These are phyloP conservation scores for Intubia oerlemansii DNA, from an alignment of 2,329 filamentous ascomycete species.

Conservation along the genomic window DNA sequence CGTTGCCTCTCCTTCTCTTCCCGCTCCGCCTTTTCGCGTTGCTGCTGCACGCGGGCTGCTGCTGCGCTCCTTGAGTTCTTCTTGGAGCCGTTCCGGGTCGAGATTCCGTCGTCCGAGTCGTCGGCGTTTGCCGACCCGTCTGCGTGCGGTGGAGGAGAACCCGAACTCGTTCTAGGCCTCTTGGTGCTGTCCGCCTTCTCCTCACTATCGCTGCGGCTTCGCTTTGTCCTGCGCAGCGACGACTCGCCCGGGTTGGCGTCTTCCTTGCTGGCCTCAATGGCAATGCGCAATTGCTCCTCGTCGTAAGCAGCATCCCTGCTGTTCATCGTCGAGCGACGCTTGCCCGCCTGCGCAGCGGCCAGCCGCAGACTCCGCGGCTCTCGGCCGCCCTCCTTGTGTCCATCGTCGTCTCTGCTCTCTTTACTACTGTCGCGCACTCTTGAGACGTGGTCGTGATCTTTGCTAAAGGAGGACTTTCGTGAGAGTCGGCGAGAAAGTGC, in stretches of 20 bases:
- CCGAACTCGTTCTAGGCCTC: conserved; percentile 64
- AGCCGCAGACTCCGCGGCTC: background rate
- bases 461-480: conserved; percentile 41
- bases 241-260: conserved; percentile 30
- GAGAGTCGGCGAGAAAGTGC: conserved; percentile 35
- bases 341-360: conserved; percentile 36
- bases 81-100: conserved; percentile 23
- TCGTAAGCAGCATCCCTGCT: conserved; percentile 89
- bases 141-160: conserved; percentile 39
- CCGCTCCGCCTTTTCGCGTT: conserved; percentile 41
- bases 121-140: conserved; percentile 29
- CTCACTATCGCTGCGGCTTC: conserved; percentile 78
- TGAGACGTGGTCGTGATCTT: conserved; percentile 35
- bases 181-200: conserved; percentile 56
- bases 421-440: conserved; percentile 30
- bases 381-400: conserved; percentile 1
- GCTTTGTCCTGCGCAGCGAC: conserved; percentile 46
- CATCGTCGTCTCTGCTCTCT: conserved; percentile 24
- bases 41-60: conserved; percentile 12
- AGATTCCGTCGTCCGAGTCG: conserved; percentile 52
- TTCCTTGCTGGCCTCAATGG: conserved; percentile 90
- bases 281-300: conserved; percentile 76
- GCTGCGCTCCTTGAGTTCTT: conserved; percentile 39
- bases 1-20: conserved; percentile 57
- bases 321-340: conserved; percentile 91